Evolutionary conservation across 495 filamentous ascomycete species (phyloP), one percentile per base, ranked within the genome.

Genomic region (Hypomontagnella monticulosa): DNA sequence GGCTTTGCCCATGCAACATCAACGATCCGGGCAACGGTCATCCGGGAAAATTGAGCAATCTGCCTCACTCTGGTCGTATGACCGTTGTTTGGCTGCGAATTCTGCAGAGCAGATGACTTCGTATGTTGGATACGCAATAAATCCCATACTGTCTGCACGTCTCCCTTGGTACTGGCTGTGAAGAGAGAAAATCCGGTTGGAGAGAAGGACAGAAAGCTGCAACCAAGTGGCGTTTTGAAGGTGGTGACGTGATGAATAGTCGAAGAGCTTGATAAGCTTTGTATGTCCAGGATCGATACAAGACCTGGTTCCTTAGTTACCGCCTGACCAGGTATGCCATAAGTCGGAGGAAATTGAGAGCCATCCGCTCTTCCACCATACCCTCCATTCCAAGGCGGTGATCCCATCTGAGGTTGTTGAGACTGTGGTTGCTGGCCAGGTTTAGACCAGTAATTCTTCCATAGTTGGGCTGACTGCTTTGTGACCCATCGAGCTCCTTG

Each of bases 121-220:
- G 81, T 81, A 66, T 83, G 73, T 57, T 86, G 83, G 19, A 87
- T 83, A 16, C 91, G 90, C 87, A 94, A 90, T 50, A 97, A 77
- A 77, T 97, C 92, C 95, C 95, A 99, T 1, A 97, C 87, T 59
- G 90, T 91, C 74, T 96, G 88, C 4, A 95, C 86, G 70, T 99
- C 95, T 8, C 95, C 95, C 66, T 97, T 97, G 67, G 85, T 90
- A 73, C 90, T 97, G 14, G 91, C 93, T 0, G 91, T 98, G 61
- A 99, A 86, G 8, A 99, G 79, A 72, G 87, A 86, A 2, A 97
- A 76, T 1, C 94, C 94, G 43, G 85, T 90, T 0, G 95, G 93
- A 42, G 93, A 88, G 53, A 99, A 91, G 0, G 93, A 96, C 16
- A 99, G 75, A 71, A 91, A 93, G 73, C 95, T 97, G 75, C 93